phyloP scores from a whole-genome alignment of 805 yeast species.

The Sugiyamaella lignohabitans region DNA sequence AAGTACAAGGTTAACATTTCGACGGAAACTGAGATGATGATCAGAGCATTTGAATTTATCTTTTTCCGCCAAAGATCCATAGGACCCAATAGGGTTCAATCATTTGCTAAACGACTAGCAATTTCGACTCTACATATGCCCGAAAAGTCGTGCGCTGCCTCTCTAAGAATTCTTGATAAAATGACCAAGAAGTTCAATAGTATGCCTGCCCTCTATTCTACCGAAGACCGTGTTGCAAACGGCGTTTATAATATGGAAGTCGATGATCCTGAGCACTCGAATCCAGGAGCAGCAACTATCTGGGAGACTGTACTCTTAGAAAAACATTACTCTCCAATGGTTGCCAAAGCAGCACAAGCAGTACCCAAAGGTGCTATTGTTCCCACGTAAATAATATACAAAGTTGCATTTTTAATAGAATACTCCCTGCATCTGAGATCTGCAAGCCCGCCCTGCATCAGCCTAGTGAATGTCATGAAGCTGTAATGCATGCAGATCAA shows the following conservation, averaged over 20 bases:
- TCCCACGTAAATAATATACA: neutral
- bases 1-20: conserved; percentile 70
- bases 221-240: conserved; percentile 82
- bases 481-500: too few relatives aligned
- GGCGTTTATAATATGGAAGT: conserved; percentile 66
- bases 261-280: conserved; percentile 64
- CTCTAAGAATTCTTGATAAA: conserved; percentile 71
- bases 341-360: conserved; percentile 52
- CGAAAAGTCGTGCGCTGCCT: conserved; percentile 77
- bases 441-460: too few relatives aligned
- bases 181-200: conserved; percentile 65
- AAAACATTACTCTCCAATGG: conserved; percentile 76
- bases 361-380: neutral
- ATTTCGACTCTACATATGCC: conserved; percentile 67
- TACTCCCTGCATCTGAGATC: too few relatives aligned
- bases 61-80: conserved; percentile 37
- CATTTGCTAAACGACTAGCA: conserved; percentile 77
- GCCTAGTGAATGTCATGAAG: too few relatives aligned
- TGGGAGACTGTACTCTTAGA: conserved; percentile 82
- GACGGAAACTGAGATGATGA: conserved; percentile 78
- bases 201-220: conserved; percentile 67
- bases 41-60: conserved; percentile 70
- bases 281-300: conserved; percentile 80
- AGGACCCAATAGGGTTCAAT: conserved; percentile 41
- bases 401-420: too few relatives aligned